Evolutionary conservation across 768 basidiomycete genomes (phyloP), one percentile per base, ranked within the genome.

Genomic region (Lactarius sp.): DNA sequence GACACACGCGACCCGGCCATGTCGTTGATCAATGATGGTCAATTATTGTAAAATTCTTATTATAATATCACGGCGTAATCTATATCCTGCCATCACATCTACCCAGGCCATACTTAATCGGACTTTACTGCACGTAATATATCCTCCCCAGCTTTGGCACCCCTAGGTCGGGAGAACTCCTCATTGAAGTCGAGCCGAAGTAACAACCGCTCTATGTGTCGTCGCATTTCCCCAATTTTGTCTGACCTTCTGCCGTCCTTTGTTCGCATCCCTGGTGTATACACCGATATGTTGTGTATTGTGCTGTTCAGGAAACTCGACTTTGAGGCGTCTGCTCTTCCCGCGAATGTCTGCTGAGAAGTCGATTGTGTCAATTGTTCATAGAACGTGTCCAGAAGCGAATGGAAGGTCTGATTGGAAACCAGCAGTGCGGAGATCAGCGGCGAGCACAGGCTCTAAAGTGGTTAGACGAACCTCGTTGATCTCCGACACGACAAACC

Each of bases 181-280:
- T 87, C 90, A 69, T 92, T 94, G 72, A 94, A 90, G 74, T 96
- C 94, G 13, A 96, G 75, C 44, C 91, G 82, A 37, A 96, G 77
- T 47, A 95, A 73, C 60, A 96, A 72, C 27, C 92, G 82, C 72
- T 96, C 94, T 12, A 94, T 82, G 71, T 91, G 91, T 66, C 92
- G 79, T 47, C 88, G 80, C 59, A 88, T 87, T 59, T 88, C 82
- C 51, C 83, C 86, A 42, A 85, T 85, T 59, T 80, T 81, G 62
- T 86, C 87, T 54, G 77, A 69, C 12, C 80, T 78, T 68, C 79
- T 83, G 13, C 75, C 77, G 6, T 78, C 79, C 72, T 77, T 80
- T 10, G 80, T 80, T 36, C 82, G 74, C 61, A 81, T 81, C 64
- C 80, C 81, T 9, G 82, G 66, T 22, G 55, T 36, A 31, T 77